A percentile compares a stretch with the other conserved stretches of the same genome.
Evolutionary conservation across 345 rosid genomes (phyloP).

Genomic region (Mangifera indica): DNA sequence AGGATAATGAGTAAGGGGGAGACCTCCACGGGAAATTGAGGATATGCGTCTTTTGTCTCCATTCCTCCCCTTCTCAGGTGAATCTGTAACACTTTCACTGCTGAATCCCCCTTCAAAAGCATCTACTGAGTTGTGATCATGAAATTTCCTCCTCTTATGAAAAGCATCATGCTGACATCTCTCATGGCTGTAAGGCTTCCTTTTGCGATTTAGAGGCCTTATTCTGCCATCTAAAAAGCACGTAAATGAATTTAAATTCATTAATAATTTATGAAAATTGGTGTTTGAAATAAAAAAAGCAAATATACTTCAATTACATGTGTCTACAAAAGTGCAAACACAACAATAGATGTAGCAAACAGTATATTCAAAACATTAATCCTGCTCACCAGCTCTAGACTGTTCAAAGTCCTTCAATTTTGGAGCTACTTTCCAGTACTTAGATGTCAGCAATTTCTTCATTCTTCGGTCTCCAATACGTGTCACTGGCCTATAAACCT

Average conservation of each 20-base stretch:
- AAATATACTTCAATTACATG: neutral
- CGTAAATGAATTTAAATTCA: conserved; percentile 12
- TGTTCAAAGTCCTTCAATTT: conserved; percentile 54
- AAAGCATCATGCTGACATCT: conserved; percentile 30
- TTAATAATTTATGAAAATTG: conserved; percentile 17
- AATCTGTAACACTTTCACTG: conserved; percentile 81
- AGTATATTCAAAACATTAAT: conserved; percentile 6
- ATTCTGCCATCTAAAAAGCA: conserved; percentile 48
- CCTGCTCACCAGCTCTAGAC: conserved; percentile 57
- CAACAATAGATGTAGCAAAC: neutral
- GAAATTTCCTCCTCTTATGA: conserved; percentile 64
- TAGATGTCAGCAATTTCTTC: conserved; percentile 59
- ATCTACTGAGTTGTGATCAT: conserved; percentile 45
- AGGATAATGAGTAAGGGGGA: conserved; percentile 14
- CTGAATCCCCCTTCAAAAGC: conserved; percentile 78
- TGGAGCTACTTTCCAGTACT: conserved; percentile 66
- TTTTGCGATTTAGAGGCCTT: conserved; percentile 55
- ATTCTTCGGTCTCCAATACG: conserved; percentile 54
- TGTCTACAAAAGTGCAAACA: neutral
- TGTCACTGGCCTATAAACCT: conserved; percentile 58
- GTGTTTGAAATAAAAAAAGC: neutral
- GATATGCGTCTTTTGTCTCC: conserved; percentile 32
- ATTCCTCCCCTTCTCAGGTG: conserved; percentile 48
- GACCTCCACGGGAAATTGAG: conserved; percentile 43
- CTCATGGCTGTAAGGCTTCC: conserved; percentile 51